Percentiles rank a stretch among this genome's conserved stretches.
phyloP scores from a whole-genome alignment of 176 grass and related monocot species.

The Elaeis guineensis region DNA sequence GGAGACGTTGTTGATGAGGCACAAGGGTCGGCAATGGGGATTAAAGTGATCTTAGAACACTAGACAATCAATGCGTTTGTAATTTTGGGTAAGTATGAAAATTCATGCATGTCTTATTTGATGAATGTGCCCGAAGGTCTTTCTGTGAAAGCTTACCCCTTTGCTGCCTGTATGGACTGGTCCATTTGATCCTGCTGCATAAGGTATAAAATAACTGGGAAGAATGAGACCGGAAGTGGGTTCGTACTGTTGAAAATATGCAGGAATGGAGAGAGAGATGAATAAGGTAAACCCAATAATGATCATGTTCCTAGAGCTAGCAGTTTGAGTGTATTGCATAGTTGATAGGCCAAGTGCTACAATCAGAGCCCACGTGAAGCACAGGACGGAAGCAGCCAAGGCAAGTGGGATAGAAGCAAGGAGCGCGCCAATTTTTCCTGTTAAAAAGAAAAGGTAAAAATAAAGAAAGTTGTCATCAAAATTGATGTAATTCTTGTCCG shows the following conservation, averaged over 20 bases:
- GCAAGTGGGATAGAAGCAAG: constrained; percentile 85
- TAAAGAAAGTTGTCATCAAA: not conserved
- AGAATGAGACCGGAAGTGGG: constrained; percentile 71
- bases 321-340: constrained; percentile 83
- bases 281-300: constrained; percentile 98
- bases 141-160: constrained; percentile 38
- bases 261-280: constrained; percentile 75
- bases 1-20: too few species aligned
- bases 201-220: constrained; percentile 85
- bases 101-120: too few species aligned
- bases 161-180: constrained; percentile 54
- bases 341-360: constrained; percentile 78
- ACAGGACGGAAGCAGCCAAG: constrained; percentile 76
- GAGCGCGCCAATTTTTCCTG: constrained; percentile 93
- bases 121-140: too few species aligned
- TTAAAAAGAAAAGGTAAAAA: constrained; percentile 6
- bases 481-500: too few species aligned
- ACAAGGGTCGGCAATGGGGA: too few species aligned
- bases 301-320: constrained; percentile 97
- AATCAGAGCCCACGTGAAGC: constrained; percentile 90
- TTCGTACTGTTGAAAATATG: constrained; percentile 88
- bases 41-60: too few species aligned
- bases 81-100: too few species aligned
- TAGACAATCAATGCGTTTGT: too few species aligned
- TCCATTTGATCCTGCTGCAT: constrained; percentile 69